phyloP scores from a whole-genome alignment of 352 stramenopile genomes.

The Globisporangium irregulare region DNA sequence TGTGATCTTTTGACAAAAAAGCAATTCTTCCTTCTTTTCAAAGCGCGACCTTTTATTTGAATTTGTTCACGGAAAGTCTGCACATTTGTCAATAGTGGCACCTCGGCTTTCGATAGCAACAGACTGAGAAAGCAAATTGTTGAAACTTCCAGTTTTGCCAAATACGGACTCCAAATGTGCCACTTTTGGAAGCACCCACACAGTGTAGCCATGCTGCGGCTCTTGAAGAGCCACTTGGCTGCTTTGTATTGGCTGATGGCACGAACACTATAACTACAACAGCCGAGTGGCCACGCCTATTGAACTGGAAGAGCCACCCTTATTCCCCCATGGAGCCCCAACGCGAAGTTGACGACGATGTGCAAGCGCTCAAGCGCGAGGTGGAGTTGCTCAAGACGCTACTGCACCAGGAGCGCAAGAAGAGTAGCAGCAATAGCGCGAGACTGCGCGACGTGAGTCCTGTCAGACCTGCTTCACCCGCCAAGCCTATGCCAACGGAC shows the following conservation, averaged over 20 bases:
- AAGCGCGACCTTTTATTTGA: not conserved
- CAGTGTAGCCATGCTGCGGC: not conserved
- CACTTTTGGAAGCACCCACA: not conserved
- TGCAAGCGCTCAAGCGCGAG: constrained; percentile 50
- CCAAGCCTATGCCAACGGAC: not conserved
- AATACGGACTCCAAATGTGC: not conserved
- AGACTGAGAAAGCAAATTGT: not conserved
- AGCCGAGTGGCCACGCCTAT: no score
- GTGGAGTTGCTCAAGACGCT: constrained; percentile 45
- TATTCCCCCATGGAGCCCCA: not conserved
- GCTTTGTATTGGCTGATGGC: not conserved
- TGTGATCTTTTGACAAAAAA: not conserved
- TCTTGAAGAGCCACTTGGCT: not conserved
- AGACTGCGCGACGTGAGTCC: constrained; percentile 6
- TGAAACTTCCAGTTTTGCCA: not conserved
- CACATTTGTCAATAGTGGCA: not conserved
- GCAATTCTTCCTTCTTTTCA: not conserved
- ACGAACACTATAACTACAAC: not conserved
- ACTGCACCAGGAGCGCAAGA: constrained; percentile 41
- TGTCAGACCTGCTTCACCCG: constrained; percentile 15
- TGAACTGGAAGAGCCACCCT: no score
- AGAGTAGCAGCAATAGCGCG: constrained; percentile 12
- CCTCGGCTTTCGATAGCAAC: not conserved
- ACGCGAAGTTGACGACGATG: constrained; percentile 29
- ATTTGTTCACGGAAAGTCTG: not conserved